phyloP scores from a whole-genome alignment of 2,329 filamentous ascomycete species.

The Lasiodiplodia theobromae region DNA sequence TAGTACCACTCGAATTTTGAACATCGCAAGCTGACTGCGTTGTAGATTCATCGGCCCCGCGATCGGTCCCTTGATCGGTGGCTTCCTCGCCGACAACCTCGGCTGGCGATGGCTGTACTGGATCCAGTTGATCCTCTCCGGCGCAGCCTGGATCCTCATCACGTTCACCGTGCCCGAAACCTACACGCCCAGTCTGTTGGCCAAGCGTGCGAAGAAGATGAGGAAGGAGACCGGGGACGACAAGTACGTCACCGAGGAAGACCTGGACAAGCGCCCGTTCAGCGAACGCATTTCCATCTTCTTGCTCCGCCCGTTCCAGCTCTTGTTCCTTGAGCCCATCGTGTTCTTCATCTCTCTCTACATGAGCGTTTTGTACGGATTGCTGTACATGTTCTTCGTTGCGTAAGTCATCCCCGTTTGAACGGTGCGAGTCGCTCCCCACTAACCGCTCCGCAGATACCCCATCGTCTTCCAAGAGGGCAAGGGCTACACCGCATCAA shows the following conservation, averaged over 20 bases:
- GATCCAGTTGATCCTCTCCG: constrained; percentile 81
- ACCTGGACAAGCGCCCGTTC: constrained; percentile 76
- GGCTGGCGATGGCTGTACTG: constrained; percentile 89
- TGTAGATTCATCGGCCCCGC: constrained; percentile 75
- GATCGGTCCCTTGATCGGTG: constrained; percentile 70
- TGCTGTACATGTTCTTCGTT: constrained; percentile 80
- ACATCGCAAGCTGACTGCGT: not conserved
- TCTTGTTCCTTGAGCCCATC: constrained; percentile 84
- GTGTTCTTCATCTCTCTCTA: constrained; percentile 84
- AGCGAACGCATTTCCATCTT: constrained; percentile 75
- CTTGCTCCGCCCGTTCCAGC: constrained; percentile 81
- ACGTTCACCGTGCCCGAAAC: constrained; percentile 91
- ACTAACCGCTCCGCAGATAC: constrained; percentile 45
- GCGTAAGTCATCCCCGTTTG: constrained; percentile 45
- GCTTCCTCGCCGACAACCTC: constrained; percentile 72
- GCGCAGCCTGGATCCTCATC: constrained; percentile 74
- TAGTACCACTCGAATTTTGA: not conserved
- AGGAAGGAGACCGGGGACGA: constrained; percentile 71
- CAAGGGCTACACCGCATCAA: constrained; percentile 78
- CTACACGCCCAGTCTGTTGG: constrained; percentile 80
- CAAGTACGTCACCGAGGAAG: constrained; percentile 78
- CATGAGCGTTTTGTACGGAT: constrained; percentile 81
- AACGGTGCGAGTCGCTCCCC: constrained; percentile 46
- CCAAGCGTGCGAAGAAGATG: constrained; percentile 72
- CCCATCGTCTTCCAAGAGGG: constrained; percentile 76